A percentile compares a stretch with the other conserved stretches of the same genome.
Evolutionary conservation across 306 rosid genomes (phyloP).

Genomic region (Ziziphus jujuba): DNA sequence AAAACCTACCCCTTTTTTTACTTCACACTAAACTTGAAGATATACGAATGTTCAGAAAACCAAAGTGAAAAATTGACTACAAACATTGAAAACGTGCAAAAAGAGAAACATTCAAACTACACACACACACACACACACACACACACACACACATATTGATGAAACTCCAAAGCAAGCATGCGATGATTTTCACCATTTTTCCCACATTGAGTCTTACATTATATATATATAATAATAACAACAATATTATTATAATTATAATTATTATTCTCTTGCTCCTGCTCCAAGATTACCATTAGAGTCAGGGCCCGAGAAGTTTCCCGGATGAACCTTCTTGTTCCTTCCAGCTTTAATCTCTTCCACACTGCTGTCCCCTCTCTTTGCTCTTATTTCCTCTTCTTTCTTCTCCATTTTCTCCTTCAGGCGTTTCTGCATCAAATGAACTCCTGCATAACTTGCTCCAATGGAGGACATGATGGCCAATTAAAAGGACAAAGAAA

Average conservation of each 20-base stretch:
- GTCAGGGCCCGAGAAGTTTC: not conserved
- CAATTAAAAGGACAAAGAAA: not conserved
- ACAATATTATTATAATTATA: not conserved
- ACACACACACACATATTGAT: no score
- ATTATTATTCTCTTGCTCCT: not conserved
- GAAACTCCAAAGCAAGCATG: no score
- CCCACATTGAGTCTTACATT: no score
- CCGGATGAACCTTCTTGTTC: conserved; percentile 33
- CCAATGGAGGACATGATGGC: conserved; percentile 42
- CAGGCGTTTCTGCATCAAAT: conserved; percentile 38
- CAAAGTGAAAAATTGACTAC: no score
- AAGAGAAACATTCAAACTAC: no score
- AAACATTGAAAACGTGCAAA: no score
- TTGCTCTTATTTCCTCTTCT: conserved; percentile 25
- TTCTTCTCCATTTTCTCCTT: conserved; percentile 40
- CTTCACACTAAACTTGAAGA: no score
- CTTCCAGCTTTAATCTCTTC: conserved; percentile 5
- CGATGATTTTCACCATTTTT: no score
- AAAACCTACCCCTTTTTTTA: no score
- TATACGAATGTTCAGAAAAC: no score
- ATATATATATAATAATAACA: no score
- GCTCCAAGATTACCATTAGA: conserved; percentile 2
- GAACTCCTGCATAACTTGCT: conserved; percentile 38
- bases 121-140: no score
- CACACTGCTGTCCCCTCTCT: not conserved